Evolutionary conservation across 257 asterid genomes (phyloP).

Genomic region (Parsonsia alboflavescens): DNA sequence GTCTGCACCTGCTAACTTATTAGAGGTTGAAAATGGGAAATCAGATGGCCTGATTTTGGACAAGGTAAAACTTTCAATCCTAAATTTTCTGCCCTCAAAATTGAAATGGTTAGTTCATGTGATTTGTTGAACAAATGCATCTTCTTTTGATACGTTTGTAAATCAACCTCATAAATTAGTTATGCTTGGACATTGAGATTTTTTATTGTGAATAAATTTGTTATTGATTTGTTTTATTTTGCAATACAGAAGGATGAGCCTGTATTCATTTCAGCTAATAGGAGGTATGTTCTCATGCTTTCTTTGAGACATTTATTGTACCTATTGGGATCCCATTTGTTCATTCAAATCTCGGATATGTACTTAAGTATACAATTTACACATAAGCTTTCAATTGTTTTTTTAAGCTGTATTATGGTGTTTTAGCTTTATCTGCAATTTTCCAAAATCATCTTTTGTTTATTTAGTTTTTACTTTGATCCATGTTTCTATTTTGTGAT

Average conservation of each 20-base stretch:
- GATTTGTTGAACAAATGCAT: neutral
- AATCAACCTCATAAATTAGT: neutral
- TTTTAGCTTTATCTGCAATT: neutral
- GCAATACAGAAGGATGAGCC: conserved; percentile 7
- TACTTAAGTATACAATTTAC: neutral
- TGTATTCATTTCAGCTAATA: conserved; percentile 7
- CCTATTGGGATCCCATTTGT: neutral
- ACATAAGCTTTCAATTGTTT: neutral
- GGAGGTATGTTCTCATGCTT: conserved; percentile 12
- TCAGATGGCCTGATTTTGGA: conserved; percentile 1
- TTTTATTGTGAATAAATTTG: neutral
- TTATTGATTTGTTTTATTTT: neutral
- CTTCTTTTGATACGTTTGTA: neutral
- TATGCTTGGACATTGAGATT: neutral
- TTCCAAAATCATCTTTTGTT: neutral
- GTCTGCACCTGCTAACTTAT: neutral
- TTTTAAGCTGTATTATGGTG: neutral
- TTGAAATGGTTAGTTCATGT: neutral
- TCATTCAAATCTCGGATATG: neutral
- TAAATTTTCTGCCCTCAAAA: neutral
- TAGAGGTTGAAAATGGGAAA: neutral
- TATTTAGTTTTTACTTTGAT: neutral
- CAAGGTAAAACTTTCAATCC: conserved; percentile 5
- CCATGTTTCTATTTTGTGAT: neutral
- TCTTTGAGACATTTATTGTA: neutral